These are phyloP conservation scores for Solanum sejunctum DNA, from an alignment of 257 asterid genomes.

Conservation along the genomic window DNA sequence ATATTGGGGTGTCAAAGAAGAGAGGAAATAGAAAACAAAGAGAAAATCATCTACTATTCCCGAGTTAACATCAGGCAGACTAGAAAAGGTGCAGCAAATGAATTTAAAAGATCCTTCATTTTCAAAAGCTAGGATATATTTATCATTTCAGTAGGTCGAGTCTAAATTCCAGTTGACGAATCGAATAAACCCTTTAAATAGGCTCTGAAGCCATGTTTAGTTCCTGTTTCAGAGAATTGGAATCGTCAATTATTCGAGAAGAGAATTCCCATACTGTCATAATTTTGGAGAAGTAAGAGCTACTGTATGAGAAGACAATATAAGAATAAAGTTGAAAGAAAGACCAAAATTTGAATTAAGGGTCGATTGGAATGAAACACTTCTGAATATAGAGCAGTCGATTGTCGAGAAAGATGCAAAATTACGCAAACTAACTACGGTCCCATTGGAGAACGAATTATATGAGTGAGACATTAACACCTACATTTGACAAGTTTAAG, in stretches of 20 bases:
- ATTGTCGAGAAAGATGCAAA: neutral
- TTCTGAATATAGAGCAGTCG: neutral
- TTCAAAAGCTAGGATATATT: neutral
- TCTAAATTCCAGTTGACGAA: neutral
- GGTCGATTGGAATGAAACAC: neutral
- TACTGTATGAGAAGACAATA: neutral
- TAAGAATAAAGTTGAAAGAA: neutral
- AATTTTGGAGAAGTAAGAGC: neutral
- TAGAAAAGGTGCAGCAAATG: neutral
- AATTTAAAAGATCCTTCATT: neutral
- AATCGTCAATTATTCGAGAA: neutral
- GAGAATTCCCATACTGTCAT: neutral
- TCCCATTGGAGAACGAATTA: neutral
- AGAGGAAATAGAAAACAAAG: neutral
- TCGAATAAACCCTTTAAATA: neutral
- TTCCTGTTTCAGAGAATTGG: neutral
- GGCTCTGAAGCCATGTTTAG: neutral
- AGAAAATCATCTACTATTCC: neutral
- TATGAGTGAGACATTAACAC: neutral
- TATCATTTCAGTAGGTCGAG: neutral
- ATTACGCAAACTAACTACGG: neutral
- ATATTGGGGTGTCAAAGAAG: neutral
- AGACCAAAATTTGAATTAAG: neutral
- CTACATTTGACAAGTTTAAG: neutral
- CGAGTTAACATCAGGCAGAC: neutral